Evolutionary conservation across 371 early-diverging fungal genomes (phyloP), one percentile per base, ranked within the genome.

Genomic region (Circinella umbellata): DNA sequence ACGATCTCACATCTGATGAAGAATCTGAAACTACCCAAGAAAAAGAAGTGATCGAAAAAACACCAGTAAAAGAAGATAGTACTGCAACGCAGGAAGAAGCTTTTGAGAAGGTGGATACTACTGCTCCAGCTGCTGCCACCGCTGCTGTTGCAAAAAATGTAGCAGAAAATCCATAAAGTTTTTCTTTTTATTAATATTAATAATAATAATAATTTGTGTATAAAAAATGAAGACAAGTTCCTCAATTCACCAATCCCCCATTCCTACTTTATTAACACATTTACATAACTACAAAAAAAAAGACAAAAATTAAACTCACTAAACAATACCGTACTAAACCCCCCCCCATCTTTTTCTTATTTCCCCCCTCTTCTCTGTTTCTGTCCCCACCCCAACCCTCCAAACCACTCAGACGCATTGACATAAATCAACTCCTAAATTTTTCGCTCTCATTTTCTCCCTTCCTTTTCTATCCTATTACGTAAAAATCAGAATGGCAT

Each of bases 1-100:
- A 74, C 47, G 63, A 71, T 55, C 18, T 69, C 20, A 53, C 63
- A 6, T 63, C 49, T 10, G 49, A 47, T 63, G 63, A 46, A 27
- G 49, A 63, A 47, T 27, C 15, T 37, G 47, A 39, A 63, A 9
- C 37, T 17, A 27, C 34, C 15, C 13, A 46, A 15, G 51, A 51
- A 51, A 51, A 51, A n/a, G 51, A 51, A 17, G 51, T 51, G 17
- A 51, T 51, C 3, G 51, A 51, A n/a, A 51, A 51, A 51, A n/a
- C 51, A n/a, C 51, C 51, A 13, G 51, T 51, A 14, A 51, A 51
- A 51, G 8, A 51, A 11, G 47, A 47, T 15, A 47, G 15, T 15
- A 51, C 51, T 17, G 8, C 6, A 8, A n/a, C 2, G 3, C 14
- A 14, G 1, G n/a, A 51, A 51, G 47, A 47, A 47, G 27, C 27